These are phyloP conservation scores for Lavandula angustifolia DNA, from an alignment of 257 asterid species.

Conservation along the genomic window DNA sequence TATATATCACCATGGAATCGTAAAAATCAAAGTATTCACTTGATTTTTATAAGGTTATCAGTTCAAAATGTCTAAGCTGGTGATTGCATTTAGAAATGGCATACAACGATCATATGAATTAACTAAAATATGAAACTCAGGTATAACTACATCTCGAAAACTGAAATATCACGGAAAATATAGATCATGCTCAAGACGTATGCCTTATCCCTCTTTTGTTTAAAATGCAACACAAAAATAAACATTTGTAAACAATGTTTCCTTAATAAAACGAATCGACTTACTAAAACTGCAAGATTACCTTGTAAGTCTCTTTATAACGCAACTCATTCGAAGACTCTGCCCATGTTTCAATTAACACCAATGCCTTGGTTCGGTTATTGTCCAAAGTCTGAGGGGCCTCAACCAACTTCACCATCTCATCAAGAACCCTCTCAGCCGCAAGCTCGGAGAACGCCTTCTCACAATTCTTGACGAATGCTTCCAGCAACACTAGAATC, in stretches of 20 bases:
- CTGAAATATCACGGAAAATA: background rate
- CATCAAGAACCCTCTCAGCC: slow-evolving; percentile 90
- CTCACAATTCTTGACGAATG: slow-evolving; percentile 88
- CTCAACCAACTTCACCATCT: slow-evolving; percentile 92
- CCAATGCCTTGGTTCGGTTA: slow-evolving; percentile 82
- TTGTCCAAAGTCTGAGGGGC: slow-evolving; percentile 79
- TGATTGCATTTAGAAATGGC: background rate
- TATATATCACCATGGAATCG: background rate
- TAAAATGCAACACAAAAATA: background rate
- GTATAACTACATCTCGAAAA: background rate
- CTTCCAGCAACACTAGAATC: slow-evolving; percentile 85
- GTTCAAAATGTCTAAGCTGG: background rate
- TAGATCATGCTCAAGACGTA: background rate
- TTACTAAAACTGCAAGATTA: slow-evolving; percentile 33
- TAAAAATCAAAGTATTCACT: slow-evolving; percentile 7
- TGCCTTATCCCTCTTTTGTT: background rate
- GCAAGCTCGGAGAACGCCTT: slow-evolving; percentile 91
- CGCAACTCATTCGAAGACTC: slow-evolving; percentile 83
- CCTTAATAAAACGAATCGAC: slow-evolving; percentile 6
- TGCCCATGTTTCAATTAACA: slow-evolving; percentile 92
- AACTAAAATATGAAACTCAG: background rate
- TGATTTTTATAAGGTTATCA: background rate
- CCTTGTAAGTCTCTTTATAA: slow-evolving; percentile 97
- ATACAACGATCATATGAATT: slow-evolving; percentile 1
- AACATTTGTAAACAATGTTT: background rate